These are phyloP conservation scores for Eucalyptus cloeziana DNA, from an alignment of 345 rosid genomes.

Conservation along the genomic window DNA sequence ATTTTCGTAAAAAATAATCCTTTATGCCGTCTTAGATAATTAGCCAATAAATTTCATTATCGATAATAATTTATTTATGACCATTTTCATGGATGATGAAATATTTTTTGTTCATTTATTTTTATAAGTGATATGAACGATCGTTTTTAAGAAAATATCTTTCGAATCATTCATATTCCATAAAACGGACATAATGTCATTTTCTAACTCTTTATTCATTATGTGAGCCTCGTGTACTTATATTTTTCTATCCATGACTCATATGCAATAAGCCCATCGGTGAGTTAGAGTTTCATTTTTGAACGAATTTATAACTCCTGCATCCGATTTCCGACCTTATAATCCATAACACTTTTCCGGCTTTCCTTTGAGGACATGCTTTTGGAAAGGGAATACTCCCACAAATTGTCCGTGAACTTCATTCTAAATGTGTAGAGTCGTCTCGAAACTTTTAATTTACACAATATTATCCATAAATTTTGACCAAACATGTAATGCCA, in stretches of 20 bases:
- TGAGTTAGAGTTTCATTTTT: not conserved
- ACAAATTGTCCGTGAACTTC: too few species aligned
- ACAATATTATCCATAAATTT: too few species aligned
- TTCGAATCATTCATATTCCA: too few species aligned
- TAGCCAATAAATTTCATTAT: not conserved
- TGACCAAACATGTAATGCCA: too few species aligned
- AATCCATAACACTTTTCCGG: too few species aligned
- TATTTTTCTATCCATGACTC: not conserved
- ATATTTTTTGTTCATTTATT: too few species aligned
- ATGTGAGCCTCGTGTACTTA: not conserved
- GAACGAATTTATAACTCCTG: not conserved
- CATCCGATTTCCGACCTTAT: not conserved
- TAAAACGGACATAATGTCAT: rapidly evolving
- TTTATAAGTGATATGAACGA: rapidly evolving
- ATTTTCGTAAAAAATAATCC: not conserved
- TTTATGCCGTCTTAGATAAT: not conserved
- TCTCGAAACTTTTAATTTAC: not conserved
- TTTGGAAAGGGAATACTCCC: too few species aligned
- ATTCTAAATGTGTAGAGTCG: not conserved
- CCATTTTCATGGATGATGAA: too few species aligned
- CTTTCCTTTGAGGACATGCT: not conserved
- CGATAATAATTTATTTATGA: too few species aligned
- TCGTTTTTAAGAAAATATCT: not conserved
- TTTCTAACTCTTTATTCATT: not conserved
- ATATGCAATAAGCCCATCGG: not conserved